Conservation (phyloP, 1,284 basidiomycete species). For the Porodaedalea pini region DNA sequence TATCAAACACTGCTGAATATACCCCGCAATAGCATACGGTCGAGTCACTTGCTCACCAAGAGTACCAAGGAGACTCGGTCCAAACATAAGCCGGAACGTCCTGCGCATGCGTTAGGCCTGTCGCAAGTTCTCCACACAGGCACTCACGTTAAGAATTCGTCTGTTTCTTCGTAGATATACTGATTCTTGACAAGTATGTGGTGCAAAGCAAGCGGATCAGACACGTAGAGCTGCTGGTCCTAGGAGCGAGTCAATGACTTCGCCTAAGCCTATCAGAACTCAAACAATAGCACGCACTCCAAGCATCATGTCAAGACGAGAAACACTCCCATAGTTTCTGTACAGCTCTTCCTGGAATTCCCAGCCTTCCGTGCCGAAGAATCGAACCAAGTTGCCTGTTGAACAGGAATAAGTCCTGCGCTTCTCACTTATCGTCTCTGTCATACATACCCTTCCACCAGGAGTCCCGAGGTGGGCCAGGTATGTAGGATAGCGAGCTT, state of each 20-base stretch:
- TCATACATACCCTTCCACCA: conserved; percentile 39
- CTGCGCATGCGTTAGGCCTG: conserved; percentile 14
- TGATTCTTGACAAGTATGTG: conserved; percentile 33
- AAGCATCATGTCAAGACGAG: conserved; percentile 49
- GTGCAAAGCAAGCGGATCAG: conserved; percentile 27
- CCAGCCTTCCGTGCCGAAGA: conserved; percentile 43
- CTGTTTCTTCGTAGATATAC: conserved; percentile 29
- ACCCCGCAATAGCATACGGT: too few relatives aligned
- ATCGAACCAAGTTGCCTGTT: conserved; percentile 44
- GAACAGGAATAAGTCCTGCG: not conserved
- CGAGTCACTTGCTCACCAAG: too few relatives aligned
- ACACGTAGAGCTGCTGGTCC: conserved; percentile 20
- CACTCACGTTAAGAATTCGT: conserved; percentile 23
- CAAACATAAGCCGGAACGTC: conserved; percentile 21
- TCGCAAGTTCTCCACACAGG: too few relatives aligned
- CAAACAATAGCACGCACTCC: conserved; percentile 36
- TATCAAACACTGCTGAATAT: too few relatives aligned
- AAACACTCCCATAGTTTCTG: conserved; percentile 43
- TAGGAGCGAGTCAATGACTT: not conserved
- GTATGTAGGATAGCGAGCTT: conserved; percentile 21
- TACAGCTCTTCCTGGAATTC: conserved; percentile 44
- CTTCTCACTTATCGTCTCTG: not conserved
- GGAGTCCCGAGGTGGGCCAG: conserved; percentile 33
- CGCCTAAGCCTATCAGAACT: too few relatives aligned
- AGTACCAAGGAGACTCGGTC: conserved; percentile 25